Evolutionary conservation across 1,284 basidiomycete species (phyloP).

Genomic region (Melampsora larici-populina): DNA sequence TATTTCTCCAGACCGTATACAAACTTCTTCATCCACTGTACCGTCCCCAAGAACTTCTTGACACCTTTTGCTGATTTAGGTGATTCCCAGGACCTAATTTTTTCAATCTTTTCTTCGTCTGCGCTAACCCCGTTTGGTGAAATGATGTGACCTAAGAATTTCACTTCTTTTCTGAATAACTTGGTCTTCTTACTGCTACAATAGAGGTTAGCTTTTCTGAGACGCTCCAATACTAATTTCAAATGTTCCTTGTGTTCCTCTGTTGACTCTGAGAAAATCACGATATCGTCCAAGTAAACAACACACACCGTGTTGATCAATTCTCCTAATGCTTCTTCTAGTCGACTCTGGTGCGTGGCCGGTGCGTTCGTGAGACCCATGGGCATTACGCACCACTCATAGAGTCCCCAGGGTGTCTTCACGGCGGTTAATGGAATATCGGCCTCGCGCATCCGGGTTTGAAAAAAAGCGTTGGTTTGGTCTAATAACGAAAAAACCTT

Average conservation of each 20-base stretch:
- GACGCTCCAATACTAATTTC: not conserved
- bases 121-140: constrained; percentile 52
- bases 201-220: not conserved
- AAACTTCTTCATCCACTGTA: constrained; percentile 57
- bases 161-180: constrained; percentile 50
- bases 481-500: constrained; percentile 55
- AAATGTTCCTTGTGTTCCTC: not conserved
- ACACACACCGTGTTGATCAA: constrained; percentile 48
- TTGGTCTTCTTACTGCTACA: constrained; percentile 20
- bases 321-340: constrained; percentile 45
- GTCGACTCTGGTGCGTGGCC: constrained; percentile 45
- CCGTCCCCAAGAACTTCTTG: constrained; percentile 50
- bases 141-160: constrained; percentile 56
- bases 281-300: constrained; percentile 18
- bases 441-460: constrained; percentile 55
- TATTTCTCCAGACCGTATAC: no score
- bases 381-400: constrained; percentile 56
- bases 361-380: constrained; percentile 57
- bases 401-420: constrained; percentile 55
- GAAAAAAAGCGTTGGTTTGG: constrained; percentile 58
- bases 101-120: constrained; percentile 53
- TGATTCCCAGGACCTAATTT: constrained; percentile 54
- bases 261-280: constrained; percentile 3
- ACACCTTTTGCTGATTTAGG: no score
- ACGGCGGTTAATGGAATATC: no score